Evolutionary conservation across 257 asterid genomes (phyloP).

Genomic region (Plantago elongata): DNA sequence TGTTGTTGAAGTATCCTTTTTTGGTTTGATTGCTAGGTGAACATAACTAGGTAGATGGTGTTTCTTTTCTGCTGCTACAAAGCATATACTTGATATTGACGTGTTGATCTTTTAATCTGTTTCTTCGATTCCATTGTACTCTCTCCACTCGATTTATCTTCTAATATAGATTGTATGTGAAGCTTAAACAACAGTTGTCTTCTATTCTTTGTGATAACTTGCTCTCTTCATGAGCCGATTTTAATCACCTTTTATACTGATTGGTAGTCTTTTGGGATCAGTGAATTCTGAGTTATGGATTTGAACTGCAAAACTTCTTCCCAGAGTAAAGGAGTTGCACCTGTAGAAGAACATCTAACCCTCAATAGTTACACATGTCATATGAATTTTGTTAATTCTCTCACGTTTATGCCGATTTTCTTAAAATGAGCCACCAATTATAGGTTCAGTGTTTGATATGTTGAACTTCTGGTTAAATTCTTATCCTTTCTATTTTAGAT

Average conservation of each 20-base stretch:
- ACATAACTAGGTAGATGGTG: not conserved
- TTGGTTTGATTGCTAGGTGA: not conserved
- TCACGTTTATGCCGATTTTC: not conserved
- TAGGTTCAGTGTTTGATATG: not conserved
- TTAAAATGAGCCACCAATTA: not conserved
- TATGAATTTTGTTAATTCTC: not conserved
- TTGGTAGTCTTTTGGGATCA: too few relatives aligned
- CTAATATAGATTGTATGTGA: not conserved
- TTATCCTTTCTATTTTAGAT: too few relatives aligned
- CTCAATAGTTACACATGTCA: too few relatives aligned
- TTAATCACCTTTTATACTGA: not conserved
- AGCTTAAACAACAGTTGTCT: not conserved
- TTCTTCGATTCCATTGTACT: not conserved
- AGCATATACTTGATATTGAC: not conserved
- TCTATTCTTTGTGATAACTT: not conserved
- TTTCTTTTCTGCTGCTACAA: not conserved
- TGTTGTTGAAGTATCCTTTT: constrained; percentile 3
- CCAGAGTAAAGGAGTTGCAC: too few relatives aligned
- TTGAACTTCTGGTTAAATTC: constrained; percentile 1
- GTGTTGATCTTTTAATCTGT: not conserved
- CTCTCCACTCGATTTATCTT: not conserved
- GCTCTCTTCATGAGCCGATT: not conserved
- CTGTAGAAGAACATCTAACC: too few relatives aligned
- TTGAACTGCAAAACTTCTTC: too few relatives aligned
- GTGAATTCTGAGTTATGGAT: too few relatives aligned